Percentiles rank a stretch among this genome's conserved stretches.
Conservation (phyloP, 164 flowering plant species). For the Platanus orientalis region DNA sequence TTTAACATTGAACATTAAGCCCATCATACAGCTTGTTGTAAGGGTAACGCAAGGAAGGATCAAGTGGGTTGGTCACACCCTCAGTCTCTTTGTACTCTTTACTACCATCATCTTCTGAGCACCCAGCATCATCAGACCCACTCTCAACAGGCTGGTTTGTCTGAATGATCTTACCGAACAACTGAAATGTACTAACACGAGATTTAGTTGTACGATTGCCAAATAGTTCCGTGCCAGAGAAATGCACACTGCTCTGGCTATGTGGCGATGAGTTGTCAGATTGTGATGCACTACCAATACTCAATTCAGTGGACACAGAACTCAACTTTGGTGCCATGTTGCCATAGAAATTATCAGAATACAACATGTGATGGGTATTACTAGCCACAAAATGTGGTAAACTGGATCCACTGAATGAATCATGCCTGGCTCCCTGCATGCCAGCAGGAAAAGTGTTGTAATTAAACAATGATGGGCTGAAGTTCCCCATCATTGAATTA, state of each 20-base stretch:
- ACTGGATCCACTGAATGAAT: conserved; percentile 23
- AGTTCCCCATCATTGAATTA: conserved; percentile 33
- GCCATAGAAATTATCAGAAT: conserved; percentile 13
- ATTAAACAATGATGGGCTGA: conserved; percentile 25
- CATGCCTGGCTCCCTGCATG: conserved; percentile 99
- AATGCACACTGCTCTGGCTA: conserved; percentile 41
- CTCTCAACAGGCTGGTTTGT: conserved; percentile 29
- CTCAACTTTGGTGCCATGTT: conserved; percentile 20
- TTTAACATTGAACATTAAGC: conserved; percentile 25
- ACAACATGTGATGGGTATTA: conserved; percentile 13
- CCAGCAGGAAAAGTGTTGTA: conserved; percentile 59
- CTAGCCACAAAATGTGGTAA: conserved; percentile 20
- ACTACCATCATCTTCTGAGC: conserved; percentile 23
- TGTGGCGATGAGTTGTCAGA: conserved; percentile 42
- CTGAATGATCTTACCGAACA: conserved; percentile 62
- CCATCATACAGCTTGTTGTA: conserved; percentile 21
- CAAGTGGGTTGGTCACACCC: conserved; percentile 9
- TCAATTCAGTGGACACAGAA: conserved; percentile 48
- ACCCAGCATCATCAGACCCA: conserved; percentile 20
- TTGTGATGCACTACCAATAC: conserved; percentile 34
- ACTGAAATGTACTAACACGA: conserved; percentile 31
- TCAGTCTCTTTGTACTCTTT: conserved; percentile 24
- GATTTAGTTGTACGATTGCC: conserved; percentile 24
- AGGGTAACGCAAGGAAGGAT: conserved; percentile 21
- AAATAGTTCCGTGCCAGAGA: conserved; percentile 19